Percentiles rank a stretch among this genome's conserved stretches.
These are phyloP conservation scores for Coriolopsis trogii DNA, from an alignment of 1,284 basidiomycete genomes.

Conservation along the genomic window DNA sequence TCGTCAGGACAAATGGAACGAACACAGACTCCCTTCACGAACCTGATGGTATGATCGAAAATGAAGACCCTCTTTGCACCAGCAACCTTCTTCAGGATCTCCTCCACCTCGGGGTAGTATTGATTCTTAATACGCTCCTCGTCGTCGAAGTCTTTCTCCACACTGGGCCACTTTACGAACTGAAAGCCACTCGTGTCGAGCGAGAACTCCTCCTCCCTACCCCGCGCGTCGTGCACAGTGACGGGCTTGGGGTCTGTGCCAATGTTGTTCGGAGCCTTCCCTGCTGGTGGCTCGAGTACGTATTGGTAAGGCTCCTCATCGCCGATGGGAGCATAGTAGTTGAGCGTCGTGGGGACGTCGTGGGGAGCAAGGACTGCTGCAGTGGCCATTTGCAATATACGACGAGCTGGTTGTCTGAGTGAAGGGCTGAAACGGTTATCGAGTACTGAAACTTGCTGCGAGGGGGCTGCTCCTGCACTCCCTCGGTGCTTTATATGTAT, in stretches of 20 bases:
- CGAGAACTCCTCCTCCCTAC: slow-evolving; percentile 36
- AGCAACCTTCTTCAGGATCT: slow-evolving; percentile 41
- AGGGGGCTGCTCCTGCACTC: background rate
- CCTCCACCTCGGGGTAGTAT: slow-evolving; percentile 45
- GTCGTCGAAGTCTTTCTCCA: slow-evolving; percentile 46
- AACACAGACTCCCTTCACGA: slow-evolving; percentile 18
- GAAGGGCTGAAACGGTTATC: too few relatives aligned
- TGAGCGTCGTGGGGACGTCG: slow-evolving; percentile 35
- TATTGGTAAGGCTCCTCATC: slow-evolving; percentile 33
- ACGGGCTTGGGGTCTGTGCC: slow-evolving; percentile 29
- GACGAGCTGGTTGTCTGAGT: too few relatives aligned
- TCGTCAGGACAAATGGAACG: background rate
- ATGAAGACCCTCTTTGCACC: slow-evolving; percentile 43
- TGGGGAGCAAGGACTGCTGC: slow-evolving; percentile 32
- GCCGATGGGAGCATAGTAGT: slow-evolving; percentile 34
- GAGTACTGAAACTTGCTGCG: background rate
- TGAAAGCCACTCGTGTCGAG: slow-evolving; percentile 49
- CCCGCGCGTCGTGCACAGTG: slow-evolving; percentile 36
- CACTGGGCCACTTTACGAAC: slow-evolving; percentile 36
- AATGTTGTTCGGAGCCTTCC: slow-evolving; percentile 28
- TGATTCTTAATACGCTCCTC: slow-evolving; percentile 38
- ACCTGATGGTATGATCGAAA: slow-evolving; percentile 51
- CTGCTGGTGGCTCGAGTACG: slow-evolving; percentile 28
- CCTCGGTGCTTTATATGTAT: slow-evolving; percentile 1
- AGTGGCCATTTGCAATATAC: slow-evolving; percentile 31